Conservation (phyloP, 192 early-diverging fungal genomes). For the Kappamyces sp. region DNA sequence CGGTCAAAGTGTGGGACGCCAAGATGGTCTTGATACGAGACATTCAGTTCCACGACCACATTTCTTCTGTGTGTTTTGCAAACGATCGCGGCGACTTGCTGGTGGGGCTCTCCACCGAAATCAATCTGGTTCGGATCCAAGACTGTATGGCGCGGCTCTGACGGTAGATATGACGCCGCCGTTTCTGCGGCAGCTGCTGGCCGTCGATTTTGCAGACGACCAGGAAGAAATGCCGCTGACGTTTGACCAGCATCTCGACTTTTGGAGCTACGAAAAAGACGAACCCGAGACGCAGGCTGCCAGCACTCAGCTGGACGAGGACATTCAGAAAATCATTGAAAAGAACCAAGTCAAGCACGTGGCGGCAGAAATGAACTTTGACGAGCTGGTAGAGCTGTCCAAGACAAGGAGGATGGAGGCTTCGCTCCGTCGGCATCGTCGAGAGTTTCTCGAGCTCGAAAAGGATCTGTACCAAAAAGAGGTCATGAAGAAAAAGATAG, state of each 20-base stretch:
- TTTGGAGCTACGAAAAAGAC: constrained; percentile 29
- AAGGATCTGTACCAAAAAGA: too few relatives aligned
- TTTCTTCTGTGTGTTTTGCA: constrained; percentile 23
- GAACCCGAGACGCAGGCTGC: not conserved
- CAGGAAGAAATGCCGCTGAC: constrained; percentile 21
- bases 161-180: constrained; percentile 16
- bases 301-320: not conserved
- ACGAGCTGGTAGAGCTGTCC: too few relatives aligned
- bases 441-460: too few relatives aligned
- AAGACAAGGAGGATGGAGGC: too few relatives aligned
- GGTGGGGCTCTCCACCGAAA: constrained; percentile 25
- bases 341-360: not conserved
- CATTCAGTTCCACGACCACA: constrained; percentile 25
- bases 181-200: constrained; percentile 9
- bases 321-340: constrained; percentile 6
- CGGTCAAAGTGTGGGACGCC: constrained; percentile 30
- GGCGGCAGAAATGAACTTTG: too few relatives aligned
- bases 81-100: constrained; percentile 33
- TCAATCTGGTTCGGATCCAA: constrained; percentile 25
- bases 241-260: constrained; percentile 39
- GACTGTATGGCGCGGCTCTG: constrained; percentile 18
- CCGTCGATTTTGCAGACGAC: constrained; percentile 26
- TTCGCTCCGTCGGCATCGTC: too few relatives aligned
- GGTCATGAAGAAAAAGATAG: too few relatives aligned
- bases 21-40: constrained; percentile 18